Conservation (phyloP, 257 asterid genomes). For the Paulownia fortunei region DNA sequence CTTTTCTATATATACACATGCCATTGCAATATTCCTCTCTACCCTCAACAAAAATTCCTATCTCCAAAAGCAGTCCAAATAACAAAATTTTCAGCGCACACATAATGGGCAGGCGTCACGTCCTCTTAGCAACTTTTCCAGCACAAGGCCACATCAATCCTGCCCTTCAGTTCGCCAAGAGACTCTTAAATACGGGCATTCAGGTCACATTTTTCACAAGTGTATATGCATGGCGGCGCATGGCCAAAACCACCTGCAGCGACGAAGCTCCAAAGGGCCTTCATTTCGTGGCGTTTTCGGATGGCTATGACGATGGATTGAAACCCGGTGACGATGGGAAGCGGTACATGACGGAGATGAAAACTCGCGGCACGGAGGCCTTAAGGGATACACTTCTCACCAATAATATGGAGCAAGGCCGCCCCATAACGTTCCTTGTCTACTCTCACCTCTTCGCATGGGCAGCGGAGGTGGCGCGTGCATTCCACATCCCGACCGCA, state of each 20-base stretch:
- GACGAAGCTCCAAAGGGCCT: slow-evolving; percentile 32
- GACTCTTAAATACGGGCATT: slow-evolving; percentile 40
- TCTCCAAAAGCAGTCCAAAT: too few relatives aligned
- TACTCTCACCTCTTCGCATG: slow-evolving; percentile 50
- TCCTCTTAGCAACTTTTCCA: too few relatives aligned
- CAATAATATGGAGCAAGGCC: slow-evolving; percentile 36
- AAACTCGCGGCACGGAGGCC: slow-evolving; percentile 30
- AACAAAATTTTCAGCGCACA: too few relatives aligned
- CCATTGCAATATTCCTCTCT: too few relatives aligned
- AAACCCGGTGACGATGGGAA: background rate
- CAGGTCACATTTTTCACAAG: slow-evolving; percentile 48
- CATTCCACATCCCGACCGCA: slow-evolving; percentile 40
- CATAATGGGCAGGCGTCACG: slow-evolving; percentile 37
- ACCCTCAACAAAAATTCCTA: too few relatives aligned
- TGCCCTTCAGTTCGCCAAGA: slow-evolving; percentile 47
- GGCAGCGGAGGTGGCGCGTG: slow-evolving; percentile 50
- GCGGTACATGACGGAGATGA: slow-evolving; percentile 34
- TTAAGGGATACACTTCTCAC: slow-evolving; percentile 20
- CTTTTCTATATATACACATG: too few relatives aligned
- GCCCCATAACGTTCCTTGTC: slow-evolving; percentile 42
- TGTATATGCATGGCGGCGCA: slow-evolving; percentile 32
- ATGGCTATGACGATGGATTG: slow-evolving; percentile 51
- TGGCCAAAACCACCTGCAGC: slow-evolving; percentile 23
- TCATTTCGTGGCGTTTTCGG: slow-evolving; percentile 45
- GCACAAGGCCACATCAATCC: slow-evolving; percentile 71